Evolutionary conservation across 116 monocot genomes (phyloP), one percentile per base, ranked within the genome.

Genomic region (Papilionanthe hybrid): DNA sequence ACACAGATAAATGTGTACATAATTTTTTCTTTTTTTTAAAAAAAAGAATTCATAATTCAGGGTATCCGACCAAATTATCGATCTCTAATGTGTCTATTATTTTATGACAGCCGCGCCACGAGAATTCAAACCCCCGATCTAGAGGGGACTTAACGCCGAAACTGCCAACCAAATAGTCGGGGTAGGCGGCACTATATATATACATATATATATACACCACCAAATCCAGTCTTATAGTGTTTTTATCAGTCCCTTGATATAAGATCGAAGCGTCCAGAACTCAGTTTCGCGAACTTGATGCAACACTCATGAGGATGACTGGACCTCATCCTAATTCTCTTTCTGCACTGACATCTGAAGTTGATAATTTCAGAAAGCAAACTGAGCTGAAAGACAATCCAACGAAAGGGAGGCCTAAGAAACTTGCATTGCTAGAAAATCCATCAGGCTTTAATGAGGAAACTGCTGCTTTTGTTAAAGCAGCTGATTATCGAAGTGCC

Each of bases 171-270:
- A n/a, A n/a, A n/a, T n/a, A n/a, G n/a, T n/a, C n/a, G n/a, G n/a
- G n/a, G n/a, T n/a, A n/a, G n/a, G n/a, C n/a, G n/a, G n/a, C n/a
- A n/a, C n/a, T n/a, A n/a, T n/a, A n/a, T n/a, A n/a, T n/a, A n/a
- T n/a, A n/a, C n/a, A n/a, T n/a, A n/a, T n/a, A n/a, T n/a, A n/a
- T n/a, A n/a, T n/a, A n/a, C n/a, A n/a, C n/a, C n/a, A n/a, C n/a
- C n/a, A n/a, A n/a, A n/a, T n/a, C n/a, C n/a, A n/a, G n/a, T n/a
- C n/a, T n/a, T n/a, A n/a, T n/a, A 97, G 97, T 73, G 92, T 23
- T 97, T 94, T 57, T 94, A 92, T 78, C 89, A 78, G 15, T 89
- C 80, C 78, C 97, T 97, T 78, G 88, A 92, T 78, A 81, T 94
- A 49, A 94, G 90, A 80, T 89, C 89, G 77, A 92, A 84, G 78